Base-by-base conservation (phyloP, 495 filamentous ascomycete species). In the Penicillium roqueforti region DNA sequence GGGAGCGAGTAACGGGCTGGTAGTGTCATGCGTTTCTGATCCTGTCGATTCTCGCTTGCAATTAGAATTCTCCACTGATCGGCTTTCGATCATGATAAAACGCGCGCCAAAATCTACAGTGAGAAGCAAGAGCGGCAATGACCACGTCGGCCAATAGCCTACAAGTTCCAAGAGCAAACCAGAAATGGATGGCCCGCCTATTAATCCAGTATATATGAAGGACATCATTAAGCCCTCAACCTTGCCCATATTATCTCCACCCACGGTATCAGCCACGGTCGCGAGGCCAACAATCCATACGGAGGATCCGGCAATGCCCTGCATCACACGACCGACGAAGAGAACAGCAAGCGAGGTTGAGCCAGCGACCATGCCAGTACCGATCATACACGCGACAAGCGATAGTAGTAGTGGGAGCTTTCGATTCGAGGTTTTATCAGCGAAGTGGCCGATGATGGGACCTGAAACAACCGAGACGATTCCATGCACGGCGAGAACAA, bases 241-340 rank as follows among this genome's bases (percentile, higher is more conserved):
- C 19, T 58, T 62, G 3, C 67, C 67, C 13, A 64, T 46, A 23
- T 60, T 38, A 13, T 58, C 53, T 10, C 29, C 26, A 4, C 36
- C 51, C n/a, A 63, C 59, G 8, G 41, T 58, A 38, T 68, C 63
- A 1, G 54, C 55, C 20, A 66, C 14, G 3, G 57, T 63, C 1
- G 67, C 62, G n/a, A 67, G 45, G 0, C 60, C 61, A 31, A 67
- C 54, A 18, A 68, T 65, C 67, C 67, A 68, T n/a, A 56, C 53
- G 3, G 54, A 61, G 4, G 54, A 56, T 10, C 59, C 62, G 2
- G 59, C 48, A 31, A 61, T 44, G 2, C 46, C 59, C 49, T 68
- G 65, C 8, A 68, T 29, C 26, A 60, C 25, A 6, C 65, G 59
- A 4, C 65, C 65, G 1, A 49, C 11, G 29, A 57, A 55, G 9